Percentiles rank a stretch among this genome's conserved stretches.
phyloP scores from a whole-genome alignment of 1,139 yeast genomes.

The Meyerozyma carpophila region DNA sequence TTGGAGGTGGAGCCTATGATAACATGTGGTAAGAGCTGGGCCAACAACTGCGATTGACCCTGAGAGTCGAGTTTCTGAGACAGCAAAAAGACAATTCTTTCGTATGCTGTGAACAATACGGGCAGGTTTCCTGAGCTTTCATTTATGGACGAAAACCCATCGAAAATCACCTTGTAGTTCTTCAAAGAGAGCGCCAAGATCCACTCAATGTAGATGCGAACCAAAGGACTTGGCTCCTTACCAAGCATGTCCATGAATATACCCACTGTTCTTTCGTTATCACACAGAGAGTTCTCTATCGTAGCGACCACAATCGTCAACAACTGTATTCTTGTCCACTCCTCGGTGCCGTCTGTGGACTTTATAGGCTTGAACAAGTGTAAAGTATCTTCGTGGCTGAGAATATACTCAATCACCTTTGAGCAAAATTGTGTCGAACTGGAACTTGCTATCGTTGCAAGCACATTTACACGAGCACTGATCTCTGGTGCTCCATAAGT shows the following conservation, averaged over 20 bases:
- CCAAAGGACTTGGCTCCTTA: constrained; percentile 71
- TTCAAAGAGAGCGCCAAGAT: constrained; percentile 41
- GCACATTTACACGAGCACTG: constrained; percentile 45
- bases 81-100: constrained; percentile 54
- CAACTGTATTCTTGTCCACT: constrained; percentile 55
- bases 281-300: constrained; percentile 7
- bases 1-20: constrained; percentile 67
- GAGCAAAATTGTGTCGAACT: constrained; percentile 29
- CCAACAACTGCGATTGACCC: constrained; percentile 16
- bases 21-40: constrained; percentile 22
- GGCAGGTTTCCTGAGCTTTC: constrained; percentile 5
- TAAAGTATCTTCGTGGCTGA: constrained; percentile 34
- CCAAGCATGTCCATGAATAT: constrained; percentile 22
- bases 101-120: constrained; percentile 42
- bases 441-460: constrained; percentile 38
- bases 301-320: constrained; percentile 47
- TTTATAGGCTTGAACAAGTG: constrained; percentile 46
- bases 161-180: constrained; percentile 1
- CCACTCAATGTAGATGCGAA: constrained; percentile 78
- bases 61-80: constrained; percentile 35
- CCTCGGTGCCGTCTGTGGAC: constrained; percentile 64
- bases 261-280: constrained; percentile 14
- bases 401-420: constrained; percentile 35
- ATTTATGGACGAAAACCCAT: constrained; percentile 4
- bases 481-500: constrained; percentile 61